Base-by-base conservation (phyloP, 108 stramenopile species). In the Cyclostephanos invisitatus region DNA sequence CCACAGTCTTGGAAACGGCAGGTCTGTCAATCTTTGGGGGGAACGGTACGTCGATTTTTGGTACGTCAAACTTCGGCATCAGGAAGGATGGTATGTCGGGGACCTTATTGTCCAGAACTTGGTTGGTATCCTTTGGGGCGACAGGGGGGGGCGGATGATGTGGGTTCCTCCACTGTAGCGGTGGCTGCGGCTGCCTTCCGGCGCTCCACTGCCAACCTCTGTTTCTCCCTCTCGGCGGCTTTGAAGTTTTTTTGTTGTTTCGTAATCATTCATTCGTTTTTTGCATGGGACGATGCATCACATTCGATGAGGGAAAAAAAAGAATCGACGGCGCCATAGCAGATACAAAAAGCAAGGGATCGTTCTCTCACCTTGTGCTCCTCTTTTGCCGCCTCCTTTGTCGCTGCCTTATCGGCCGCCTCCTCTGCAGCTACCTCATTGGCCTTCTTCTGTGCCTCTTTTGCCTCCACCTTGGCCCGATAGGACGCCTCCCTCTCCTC, bases 1-100 rank as follows among this genome's bases (percentile, higher is more conserved):
- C 32, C 32, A 2, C 32, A n/a, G n/a, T n/a, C n/a, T n/a, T n/a
- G n/a, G n/a, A n/a, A n/a, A n/a, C n/a, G n/a, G n/a, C n/a, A n/a
- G n/a, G n/a, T n/a, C n/a, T n/a, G n/a, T n/a, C n/a, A n/a, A n/a
- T n/a, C n/a, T 72, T 71, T 27, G 63, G 63, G 24, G 72, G 51
- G 27, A 67, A 68, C 0, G 77, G 76, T 14, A 67, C 57, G 14
- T 84, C 85, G 68, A 80, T 58, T 62, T 73, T 62, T 22, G 77
- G 82, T 14, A 70, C 25, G 10, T 87, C 74, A 49, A 91, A 57
- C 58, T 88, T 85, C n/a, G 83, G 80, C 6, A 70, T 50, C 27
- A 67, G 62, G 60, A 77, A 54, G 47, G 72, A 75, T 47, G 77
- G 77, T 32, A 82, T 59, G 47, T 77, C 80, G 38, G 77, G 77